Evolutionary conservation across 2,329 filamentous ascomycete species (phyloP), one percentile per base, ranked within the genome.

Genomic region (Neopestalotiopsis clavispora): DNA sequence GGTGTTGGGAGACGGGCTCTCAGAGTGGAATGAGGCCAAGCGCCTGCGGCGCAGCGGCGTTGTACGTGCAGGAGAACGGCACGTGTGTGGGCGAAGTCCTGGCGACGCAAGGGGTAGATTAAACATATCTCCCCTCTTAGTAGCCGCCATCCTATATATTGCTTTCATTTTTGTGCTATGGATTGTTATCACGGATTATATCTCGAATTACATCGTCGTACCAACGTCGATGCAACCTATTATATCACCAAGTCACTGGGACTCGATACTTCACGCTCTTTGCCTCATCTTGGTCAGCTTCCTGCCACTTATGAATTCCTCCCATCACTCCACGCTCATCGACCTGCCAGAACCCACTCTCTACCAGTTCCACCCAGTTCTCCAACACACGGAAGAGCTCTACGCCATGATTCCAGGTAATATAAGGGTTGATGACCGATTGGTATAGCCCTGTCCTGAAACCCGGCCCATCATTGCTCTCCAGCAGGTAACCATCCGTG

Each of bases 311-410:
- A 28, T 67, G 12, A 32, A 61, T 67, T 7, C 65, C 65, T 20
- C 56, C 65, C 4, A 20, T 23, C 17, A 67, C 56, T 4, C 56
- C 65, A 17, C 14, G 32, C 32, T 20, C 34, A 7, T 66, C 56
- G 10, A 59, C 65, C 14, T 30, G 17, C 65, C 65, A 66, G 17
- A 38, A 12, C 10, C 65, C 65, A 23, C 34, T 56, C 52, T 52
- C 56, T 6, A 67, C 40, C 20, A n/a, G 34, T 34, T n/a, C 17
- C 52, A 28, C 30, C 58, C 66, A 67, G 42, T 62, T 57, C 42
- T 62, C 66, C n/a, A 67, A 38, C 10, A 62, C 66, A 12, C 56
- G 56, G 65, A 60, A 67, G 17, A 67, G 56, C 34, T 42, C n/a
- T 4, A 67, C 65, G 7, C 52, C 66, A 17, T 67, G 57, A 30